Evolutionary conservation across 768 basidiomycete species (phyloP).

Genomic region (Termitomyces bulborhizus): DNA sequence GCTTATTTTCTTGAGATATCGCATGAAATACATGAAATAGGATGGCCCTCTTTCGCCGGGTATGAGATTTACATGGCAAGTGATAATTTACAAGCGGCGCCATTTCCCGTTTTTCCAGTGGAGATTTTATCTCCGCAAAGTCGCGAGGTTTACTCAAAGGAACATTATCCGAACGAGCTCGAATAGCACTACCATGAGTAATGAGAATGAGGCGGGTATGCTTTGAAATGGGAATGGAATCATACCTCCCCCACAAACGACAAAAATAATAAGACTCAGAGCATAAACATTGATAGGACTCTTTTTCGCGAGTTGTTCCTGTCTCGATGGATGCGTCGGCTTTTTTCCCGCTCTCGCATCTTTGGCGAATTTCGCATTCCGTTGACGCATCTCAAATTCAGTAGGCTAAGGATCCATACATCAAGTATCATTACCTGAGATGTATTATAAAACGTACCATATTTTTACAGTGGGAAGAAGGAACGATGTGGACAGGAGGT

Average conservation of each 20-base stretch:
- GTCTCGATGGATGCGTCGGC: constrained; percentile 62
- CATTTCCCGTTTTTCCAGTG: neutral
- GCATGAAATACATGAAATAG: neutral
- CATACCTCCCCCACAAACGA: constrained; percentile 76
- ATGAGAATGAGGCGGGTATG: neutral
- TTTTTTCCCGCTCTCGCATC: constrained; percentile 73
- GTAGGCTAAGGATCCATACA: constrained; percentile 48
- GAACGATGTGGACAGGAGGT: neutral
- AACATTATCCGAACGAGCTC: constrained; percentile 65
- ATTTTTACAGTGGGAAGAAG: neutral
- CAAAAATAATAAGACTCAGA: constrained; percentile 67
- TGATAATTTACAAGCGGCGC: constrained; percentile 12
- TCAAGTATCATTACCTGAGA: neutral
- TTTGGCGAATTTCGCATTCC: constrained; percentile 75
- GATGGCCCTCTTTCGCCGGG: neutral
- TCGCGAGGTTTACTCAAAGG: constrained; percentile 32
- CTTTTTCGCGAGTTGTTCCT: constrained; percentile 63
- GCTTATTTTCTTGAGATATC: constrained; percentile 3
- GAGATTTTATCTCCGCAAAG: neutral
- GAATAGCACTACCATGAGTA: constrained; percentile 52
- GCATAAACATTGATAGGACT: constrained; percentile 76
- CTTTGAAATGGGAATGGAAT: constrained; percentile 4
- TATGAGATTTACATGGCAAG: constrained; percentile 10
- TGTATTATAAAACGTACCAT: neutral
- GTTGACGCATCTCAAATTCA: constrained; percentile 75